Percentiles rank a stretch among this genome's conserved stretches.
phyloP scores from a whole-genome alignment of 2,329 filamentous ascomycete species.

The Curvularia spicifera region DNA sequence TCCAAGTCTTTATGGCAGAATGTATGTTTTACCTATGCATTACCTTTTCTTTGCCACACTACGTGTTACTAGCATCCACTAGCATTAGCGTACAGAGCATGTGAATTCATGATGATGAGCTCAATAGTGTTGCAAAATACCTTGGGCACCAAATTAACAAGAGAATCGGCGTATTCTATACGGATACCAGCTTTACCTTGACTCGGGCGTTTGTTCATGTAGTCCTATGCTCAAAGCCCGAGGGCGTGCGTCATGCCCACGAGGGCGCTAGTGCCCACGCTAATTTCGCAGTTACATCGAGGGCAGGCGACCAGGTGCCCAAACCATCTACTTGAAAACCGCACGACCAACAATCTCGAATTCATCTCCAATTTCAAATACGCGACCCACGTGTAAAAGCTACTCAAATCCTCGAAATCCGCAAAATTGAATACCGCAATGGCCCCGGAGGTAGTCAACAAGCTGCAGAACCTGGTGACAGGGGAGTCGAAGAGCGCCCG shows the following conservation, averaged over 20 bases:
- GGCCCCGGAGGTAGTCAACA: constrained; percentile 65
- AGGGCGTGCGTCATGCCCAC: constrained; percentile 17
- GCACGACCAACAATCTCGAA: constrained; percentile 14
- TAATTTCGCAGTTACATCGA: constrained; percentile 21
- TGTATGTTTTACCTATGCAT: background rate
- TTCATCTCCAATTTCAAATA: constrained; percentile 13
- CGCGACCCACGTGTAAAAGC: constrained; percentile 27
- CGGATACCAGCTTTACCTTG: background rate
- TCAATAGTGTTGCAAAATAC: background rate
- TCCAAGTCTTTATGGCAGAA: background rate
- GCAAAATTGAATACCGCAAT: constrained; percentile 30
- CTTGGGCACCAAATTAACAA: background rate
- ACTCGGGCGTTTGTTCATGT: background rate
- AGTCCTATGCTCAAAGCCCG: background rate
- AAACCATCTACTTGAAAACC: constrained; percentile 19
- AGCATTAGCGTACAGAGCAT: background rate
- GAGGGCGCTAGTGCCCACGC: constrained; percentile 22
- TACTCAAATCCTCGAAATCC: constrained; percentile 12
- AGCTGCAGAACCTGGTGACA: constrained; percentile 67
- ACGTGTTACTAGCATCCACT: background rate
- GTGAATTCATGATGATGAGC: background rate
- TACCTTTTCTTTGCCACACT: background rate
- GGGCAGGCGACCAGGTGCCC: constrained; percentile 19
- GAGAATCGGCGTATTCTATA: background rate
- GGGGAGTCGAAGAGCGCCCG: constrained; percentile 59